Base-by-base conservation (phyloP, 2,329 filamentous ascomycete genomes). In the Epichloe sp. region DNA sequence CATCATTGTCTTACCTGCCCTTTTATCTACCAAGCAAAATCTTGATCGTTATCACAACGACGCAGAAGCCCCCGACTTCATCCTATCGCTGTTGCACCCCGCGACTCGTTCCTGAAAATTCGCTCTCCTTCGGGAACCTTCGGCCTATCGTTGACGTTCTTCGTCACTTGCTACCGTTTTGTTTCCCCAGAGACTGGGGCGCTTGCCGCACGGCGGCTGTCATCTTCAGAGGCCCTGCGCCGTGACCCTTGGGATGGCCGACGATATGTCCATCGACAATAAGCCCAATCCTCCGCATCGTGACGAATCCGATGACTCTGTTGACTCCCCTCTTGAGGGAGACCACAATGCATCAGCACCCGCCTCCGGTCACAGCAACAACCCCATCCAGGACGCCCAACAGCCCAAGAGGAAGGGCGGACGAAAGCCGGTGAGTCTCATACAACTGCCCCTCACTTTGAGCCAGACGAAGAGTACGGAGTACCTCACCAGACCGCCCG, bases 401-500 rank as follows among this genome's bases (percentile, higher is more conserved):
- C 79, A 81, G 56, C 89, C 90, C 65, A 98, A 98, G 77, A 83
- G 93, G 64, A 98, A 98, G 75, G 93, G 93, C 63, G 93, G 93
- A 55, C 84, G 93, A 64, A 98, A 97, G 75, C 93, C 93, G 64
- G 93, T 97, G 82, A 68, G 78, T 95, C 46, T 35, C 46, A 34
- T 36, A 23, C 36, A 26, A 35, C 44, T 53, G 36, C 44, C 52
- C 49, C 43, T 43, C 50, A 36, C 47, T 34, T 36, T 37, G 41
- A 31, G 26, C 26, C 26, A 31, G 26, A 31, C 26, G 26, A 31
- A 31, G 26, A 31, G n/a, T n/a, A n/a, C n/a, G n/a, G n/a, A n/a
- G 26, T 11, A 31, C 12, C 36, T 47, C 17, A 42, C 15, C 44
- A 15, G 21, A 26, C 23, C 11, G 12, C 10, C n/a, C 19, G 12